Conservation (phyloP, 1,284 basidiomycete species). For the Takashimella tepidaria region DNA sequence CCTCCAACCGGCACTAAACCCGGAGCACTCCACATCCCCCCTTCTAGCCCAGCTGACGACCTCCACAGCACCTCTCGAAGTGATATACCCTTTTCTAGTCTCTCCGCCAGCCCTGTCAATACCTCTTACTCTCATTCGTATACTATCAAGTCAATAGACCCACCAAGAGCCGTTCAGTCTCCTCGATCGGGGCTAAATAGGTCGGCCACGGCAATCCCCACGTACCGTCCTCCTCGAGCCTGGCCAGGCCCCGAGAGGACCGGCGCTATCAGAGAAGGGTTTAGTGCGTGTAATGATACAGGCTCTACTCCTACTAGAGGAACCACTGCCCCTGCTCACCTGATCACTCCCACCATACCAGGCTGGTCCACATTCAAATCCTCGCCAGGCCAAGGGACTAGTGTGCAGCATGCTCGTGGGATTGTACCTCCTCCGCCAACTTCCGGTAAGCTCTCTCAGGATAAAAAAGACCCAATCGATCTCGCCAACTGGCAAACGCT, state of each 20-base stretch:
- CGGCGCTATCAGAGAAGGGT: too few species aligned
- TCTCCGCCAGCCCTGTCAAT: not conserved
- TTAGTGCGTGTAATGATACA: too few species aligned
- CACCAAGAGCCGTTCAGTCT: not conserved
- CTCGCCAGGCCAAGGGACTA: too few species aligned
- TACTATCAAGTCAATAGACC: not conserved
- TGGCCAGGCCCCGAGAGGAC: too few species aligned
- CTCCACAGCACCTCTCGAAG: not conserved
- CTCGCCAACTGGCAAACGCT: constrained; percentile 37
- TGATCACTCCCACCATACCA: not conserved
- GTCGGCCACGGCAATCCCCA: not conserved
- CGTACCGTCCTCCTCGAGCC: not conserved
- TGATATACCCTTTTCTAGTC: not conserved
- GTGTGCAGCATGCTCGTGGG: too few species aligned
- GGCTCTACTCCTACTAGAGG: too few species aligned
- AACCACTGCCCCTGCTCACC: too few species aligned
- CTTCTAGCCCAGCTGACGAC: too few species aligned
- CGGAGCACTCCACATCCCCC: too few species aligned
- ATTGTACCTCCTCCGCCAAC: too few species aligned
- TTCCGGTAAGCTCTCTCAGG: too few species aligned
- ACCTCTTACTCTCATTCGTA: not conserved
- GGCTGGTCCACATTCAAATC: not conserved
- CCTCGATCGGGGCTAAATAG: not conserved
- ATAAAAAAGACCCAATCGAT: not conserved
- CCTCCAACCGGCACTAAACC: not conserved